Conservation (phyloP, 352 stramenopile genomes). For the Globisporangium splendens region DNA sequence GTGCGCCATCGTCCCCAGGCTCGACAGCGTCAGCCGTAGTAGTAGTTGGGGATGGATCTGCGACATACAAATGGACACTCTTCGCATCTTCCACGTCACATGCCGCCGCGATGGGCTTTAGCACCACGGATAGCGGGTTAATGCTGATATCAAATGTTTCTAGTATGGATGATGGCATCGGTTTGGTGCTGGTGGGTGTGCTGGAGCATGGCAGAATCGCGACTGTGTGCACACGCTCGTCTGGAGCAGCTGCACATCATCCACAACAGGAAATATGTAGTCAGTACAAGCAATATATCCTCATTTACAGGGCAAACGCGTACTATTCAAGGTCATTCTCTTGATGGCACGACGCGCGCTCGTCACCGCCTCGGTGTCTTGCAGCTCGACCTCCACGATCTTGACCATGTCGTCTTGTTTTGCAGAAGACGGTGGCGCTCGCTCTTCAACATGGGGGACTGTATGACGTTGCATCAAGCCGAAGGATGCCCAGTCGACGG, state of each 20-base stretch:
- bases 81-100: constrained; percentile 3
- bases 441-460: neutral
- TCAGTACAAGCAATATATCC: neutral
- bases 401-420: constrained; percentile 9
- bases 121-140: constrained; percentile 11
- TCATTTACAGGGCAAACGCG: neutral
- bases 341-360: constrained; percentile 8
- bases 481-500: constrained; percentile 11
- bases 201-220: constrained; percentile 8
- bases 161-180: neutral
- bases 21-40: too few relatives aligned
- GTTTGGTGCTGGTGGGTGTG: neutral
- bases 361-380: constrained; percentile 8
- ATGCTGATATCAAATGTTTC: constrained; percentile 14
- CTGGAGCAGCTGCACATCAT: constrained; percentile 4
- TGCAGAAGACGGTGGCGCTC: constrained; percentile 6
- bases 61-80: constrained; percentile 2
- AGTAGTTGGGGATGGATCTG: neutral
- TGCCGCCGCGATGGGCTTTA: constrained; percentile 4
- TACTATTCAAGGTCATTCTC: constrained; percentile 8
- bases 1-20: too few relatives aligned
- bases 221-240: constrained; percentile 9
- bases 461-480: neutral
- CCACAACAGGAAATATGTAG: neutral
- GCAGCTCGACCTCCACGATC: constrained; percentile 42